These are phyloP conservation scores for Citropsis articulata DNA, from an alignment of 345 rosid genomes.

Conservation along the genomic window DNA sequence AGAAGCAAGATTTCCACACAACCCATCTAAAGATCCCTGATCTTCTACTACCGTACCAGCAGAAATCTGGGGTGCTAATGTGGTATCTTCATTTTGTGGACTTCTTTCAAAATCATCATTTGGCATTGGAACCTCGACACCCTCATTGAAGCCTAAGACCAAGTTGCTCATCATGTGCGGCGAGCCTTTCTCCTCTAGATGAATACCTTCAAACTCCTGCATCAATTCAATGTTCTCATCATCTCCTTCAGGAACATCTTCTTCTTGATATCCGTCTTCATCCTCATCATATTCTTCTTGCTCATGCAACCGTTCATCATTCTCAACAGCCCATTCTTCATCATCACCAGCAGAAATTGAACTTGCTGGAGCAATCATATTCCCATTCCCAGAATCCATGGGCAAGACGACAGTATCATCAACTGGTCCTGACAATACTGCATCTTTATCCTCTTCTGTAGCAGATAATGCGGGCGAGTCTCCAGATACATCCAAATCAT, in stretches of 20 bases:
- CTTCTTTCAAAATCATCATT: conserved; percentile 70
- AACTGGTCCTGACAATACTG: conserved; percentile 29
- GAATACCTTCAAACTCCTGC: conserved; percentile 57
- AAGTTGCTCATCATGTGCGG: conserved; percentile 45
- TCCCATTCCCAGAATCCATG: conserved; percentile 42
- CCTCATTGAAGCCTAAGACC: conserved; percentile 87
- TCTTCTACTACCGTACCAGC: conserved; percentile 37
- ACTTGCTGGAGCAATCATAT: conserved; percentile 43
- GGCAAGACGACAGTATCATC: conserved; percentile 37
- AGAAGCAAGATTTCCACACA: conserved; percentile 27
- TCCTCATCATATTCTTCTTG: conserved; percentile 97
- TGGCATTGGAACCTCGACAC: conserved; percentile 79
- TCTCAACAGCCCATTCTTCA: conserved; percentile 81
- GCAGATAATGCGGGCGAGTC: conserved; percentile 50
- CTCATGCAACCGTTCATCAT: conserved; percentile 63
- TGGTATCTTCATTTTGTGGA: conserved; percentile 44
- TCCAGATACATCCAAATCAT: conserved; percentile 87
- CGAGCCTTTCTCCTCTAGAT: conserved; percentile 58
- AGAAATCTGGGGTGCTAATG: conserved; percentile 43
- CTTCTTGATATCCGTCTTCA: conserved; percentile 84
- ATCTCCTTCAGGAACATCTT: conserved; percentile 70
- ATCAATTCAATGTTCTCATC: conserved; percentile 53
- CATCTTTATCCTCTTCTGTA: conserved; percentile 45
- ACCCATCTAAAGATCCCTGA: conserved; percentile 38
- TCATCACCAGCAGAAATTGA: conserved; percentile 69